Evolutionary conservation across 768 basidiomycete genomes (phyloP), one percentile per base, ranked within the genome.

Genomic region (Suillus variegatus): DNA sequence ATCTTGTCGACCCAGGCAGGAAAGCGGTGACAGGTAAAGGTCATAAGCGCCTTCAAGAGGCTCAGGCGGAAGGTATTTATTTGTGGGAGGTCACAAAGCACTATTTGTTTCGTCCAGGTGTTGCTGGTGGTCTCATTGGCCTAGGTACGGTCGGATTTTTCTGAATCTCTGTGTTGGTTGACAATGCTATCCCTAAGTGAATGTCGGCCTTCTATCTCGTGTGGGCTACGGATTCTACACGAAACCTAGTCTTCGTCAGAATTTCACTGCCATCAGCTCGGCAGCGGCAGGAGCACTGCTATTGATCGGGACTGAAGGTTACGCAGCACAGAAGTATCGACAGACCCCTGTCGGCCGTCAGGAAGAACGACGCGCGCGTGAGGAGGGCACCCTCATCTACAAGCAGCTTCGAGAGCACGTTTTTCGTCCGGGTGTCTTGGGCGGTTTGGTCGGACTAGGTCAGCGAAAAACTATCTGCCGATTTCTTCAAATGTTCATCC

Each of bases 101-200:
- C 36, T 81, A 84, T 69, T 70, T 92, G 32, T 77, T 92, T 65
- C 82, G 85, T 36, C 91, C 91, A 16, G 86, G 86, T 32, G 85
- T 90, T 60, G 87, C 88, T 12, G 89, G 92, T 35, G 91, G 92
- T 51, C 77, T 92, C 36, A 69, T 93, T 66, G 91, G 91, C 51
- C 73, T 93, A 54, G 82, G 91, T 91, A 68, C 20, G 84, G 79
- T 9, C 38, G 35, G 3, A 35, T 10, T 20, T 12, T 20, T 18
- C 25, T 18, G n/a, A 38, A 52, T 61, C 13, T 57, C 14, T 43
- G 28, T 61, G 40, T 44, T n/a, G 46, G 60, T 32, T 41, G 25
- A n/a, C 32, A 13, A 32, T 55, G 63, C 64, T 18, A 35, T 36
- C 20, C 20, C 6, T 16, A 14, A 91, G 91, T 90, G 57, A 93